phyloP scores from a whole-genome alignment of 1,284 basidiomycete genomes.

The Rhodotorula sp. region DNA sequence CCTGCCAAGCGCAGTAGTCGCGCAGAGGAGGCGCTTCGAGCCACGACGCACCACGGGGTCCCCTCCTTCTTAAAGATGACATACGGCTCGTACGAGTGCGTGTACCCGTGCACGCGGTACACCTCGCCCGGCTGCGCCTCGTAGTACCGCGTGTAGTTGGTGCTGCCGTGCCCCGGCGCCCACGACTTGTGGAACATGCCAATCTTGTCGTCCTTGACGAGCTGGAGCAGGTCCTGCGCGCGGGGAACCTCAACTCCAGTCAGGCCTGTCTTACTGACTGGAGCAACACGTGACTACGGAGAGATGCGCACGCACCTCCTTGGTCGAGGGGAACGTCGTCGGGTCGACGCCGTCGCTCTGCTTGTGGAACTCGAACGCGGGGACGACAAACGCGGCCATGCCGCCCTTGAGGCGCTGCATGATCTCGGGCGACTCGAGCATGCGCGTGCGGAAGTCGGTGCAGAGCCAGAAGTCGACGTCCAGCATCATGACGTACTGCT shows the following conservation, averaged over 20 bases:
- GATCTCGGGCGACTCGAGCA: conserved; percentile 53
- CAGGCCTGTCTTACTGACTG: no score
- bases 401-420: conserved; percentile 57
- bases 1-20: not conserved
- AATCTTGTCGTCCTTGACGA: conserved; percentile 61
- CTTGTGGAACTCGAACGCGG: conserved; percentile 72
- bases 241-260: no score
- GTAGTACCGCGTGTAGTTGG: conserved; percentile 71
- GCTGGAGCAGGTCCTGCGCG: conserved; percentile 61
- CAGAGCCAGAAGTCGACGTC: conserved; percentile 82
- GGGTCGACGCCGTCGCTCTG: conserved; percentile 64
- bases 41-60: conserved; percentile 62
- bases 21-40: no score
- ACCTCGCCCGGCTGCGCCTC: conserved; percentile 63
- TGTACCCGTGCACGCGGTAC: conserved; percentile 71
- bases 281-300: no score
- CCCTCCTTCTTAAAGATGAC: conserved; percentile 74
- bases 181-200: conserved; percentile 74
- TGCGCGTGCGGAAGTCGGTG: conserved; percentile 68
- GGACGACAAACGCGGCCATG: conserved; percentile 68
- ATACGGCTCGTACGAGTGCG: conserved; percentile 80
- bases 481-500: conserved; percentile 73
- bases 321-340: conserved; percentile 64
- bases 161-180: conserved; percentile 74
- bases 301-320: conserved; percentile 63